These are phyloP conservation scores for Crotalaria pallida DNA, from an alignment of 306 rosid genomes.

Conservation along the genomic window DNA sequence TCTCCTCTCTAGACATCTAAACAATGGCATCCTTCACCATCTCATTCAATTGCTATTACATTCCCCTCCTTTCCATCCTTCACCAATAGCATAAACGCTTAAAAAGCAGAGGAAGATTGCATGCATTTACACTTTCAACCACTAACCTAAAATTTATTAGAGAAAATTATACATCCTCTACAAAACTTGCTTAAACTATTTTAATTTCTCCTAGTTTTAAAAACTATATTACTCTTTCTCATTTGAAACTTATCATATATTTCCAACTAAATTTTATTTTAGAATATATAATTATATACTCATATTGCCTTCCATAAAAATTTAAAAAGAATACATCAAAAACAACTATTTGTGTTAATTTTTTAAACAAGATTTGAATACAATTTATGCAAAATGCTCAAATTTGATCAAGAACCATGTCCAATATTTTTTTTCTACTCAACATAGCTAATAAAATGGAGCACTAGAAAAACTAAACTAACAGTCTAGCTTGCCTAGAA, in stretches of 20 bases:
- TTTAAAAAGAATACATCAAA: not conserved
- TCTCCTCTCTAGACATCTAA: not conserved
- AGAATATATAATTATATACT: not conserved
- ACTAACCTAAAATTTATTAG: not conserved
- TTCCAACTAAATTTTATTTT: not conserved
- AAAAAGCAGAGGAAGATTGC: not conserved
- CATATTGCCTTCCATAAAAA: not conserved
- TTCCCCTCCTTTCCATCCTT: not conserved
- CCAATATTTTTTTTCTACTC: not conserved
- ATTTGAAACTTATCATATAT: not conserved
- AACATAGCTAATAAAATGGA: not conserved
- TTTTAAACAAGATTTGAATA: not conserved
- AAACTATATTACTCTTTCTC: not conserved
- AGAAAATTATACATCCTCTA: not conserved
- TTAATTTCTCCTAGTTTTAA: not conserved
- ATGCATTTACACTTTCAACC: not conserved
- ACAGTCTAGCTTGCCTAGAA: not conserved
- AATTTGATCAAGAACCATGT: not conserved
- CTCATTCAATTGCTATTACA: not conserved
- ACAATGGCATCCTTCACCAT: not conserved
- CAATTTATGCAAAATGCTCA: not conserved
- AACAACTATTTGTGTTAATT: not conserved
- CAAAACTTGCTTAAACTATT: not conserved
- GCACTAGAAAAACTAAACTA: not conserved
- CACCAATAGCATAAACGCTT: not conserved